Percentiles rank a stretch among this genome's conserved stretches.
Evolutionary conservation across 1,284 basidiomycete species (phyloP).

Genomic region (Psilocybe mexicana): DNA sequence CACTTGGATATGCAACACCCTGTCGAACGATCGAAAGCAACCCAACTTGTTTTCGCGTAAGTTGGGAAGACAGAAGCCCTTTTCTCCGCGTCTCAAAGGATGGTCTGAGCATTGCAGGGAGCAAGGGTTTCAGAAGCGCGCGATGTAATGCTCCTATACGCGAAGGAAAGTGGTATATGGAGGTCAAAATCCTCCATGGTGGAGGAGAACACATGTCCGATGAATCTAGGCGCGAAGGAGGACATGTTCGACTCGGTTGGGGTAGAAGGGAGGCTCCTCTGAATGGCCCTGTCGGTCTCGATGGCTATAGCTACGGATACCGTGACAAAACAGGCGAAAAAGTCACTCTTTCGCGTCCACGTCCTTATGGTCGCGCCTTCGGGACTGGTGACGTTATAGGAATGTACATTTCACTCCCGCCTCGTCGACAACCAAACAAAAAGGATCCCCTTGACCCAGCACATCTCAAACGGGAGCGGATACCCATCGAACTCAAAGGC

Average conservation of each 20-base stretch:
- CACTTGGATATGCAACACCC: slow-evolving; percentile 56
- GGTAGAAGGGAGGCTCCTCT: slow-evolving; percentile 89
- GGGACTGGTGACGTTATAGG: slow-evolving; percentile 89
- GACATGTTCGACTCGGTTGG: slow-evolving; percentile 91
- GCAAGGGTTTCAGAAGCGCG: slow-evolving; percentile 89
- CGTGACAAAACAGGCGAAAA: slow-evolving; percentile 93
- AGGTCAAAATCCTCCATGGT: slow-evolving; percentile 80
- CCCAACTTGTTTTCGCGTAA: slow-evolving; percentile 66
- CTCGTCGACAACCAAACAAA: slow-evolving; percentile 52
- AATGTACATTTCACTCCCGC: slow-evolving; percentile 89
- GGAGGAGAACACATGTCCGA: slow-evolving; percentile 63
- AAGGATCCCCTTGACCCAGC: slow-evolving; percentile 73
- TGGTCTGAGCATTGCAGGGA: slow-evolving; percentile 76
- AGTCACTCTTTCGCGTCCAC: slow-evolving; percentile 80
- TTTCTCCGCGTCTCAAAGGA: slow-evolving; percentile 83
- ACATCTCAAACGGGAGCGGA: slow-evolving; percentile 80
- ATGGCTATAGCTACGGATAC: slow-evolving; percentile 92
- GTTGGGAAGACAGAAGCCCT: slow-evolving; percentile 87
- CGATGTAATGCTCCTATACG: slow-evolving; percentile 88
- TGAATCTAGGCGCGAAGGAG: slow-evolving; percentile 56
- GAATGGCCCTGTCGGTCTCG: slow-evolving; percentile 91
- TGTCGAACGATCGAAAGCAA: slow-evolving; percentile 80
- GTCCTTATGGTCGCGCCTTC: slow-evolving; percentile 77
- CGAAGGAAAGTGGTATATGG: slow-evolving; percentile 94
- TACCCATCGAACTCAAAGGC: slow-evolving; percentile 94